A percentile compares a stretch with the other conserved stretches of the same genome.
phyloP scores from a whole-genome alignment of 352 stramenopile species.

The Globisporangium heterothallicum region DNA sequence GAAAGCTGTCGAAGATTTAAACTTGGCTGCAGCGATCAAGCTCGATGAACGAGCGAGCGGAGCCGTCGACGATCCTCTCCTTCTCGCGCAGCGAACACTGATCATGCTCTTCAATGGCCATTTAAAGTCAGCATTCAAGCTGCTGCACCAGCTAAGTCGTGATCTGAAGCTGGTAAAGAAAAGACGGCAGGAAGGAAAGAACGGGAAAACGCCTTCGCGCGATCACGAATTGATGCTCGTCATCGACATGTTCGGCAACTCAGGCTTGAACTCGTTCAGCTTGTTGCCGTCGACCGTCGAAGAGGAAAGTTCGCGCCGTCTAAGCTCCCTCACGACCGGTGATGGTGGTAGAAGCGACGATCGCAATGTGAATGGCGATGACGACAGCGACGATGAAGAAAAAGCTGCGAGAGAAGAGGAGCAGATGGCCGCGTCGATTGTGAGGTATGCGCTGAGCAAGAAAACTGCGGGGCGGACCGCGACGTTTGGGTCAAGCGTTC shows the following conservation, averaged over 20 bases:
- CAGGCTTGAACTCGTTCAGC: constrained; percentile 39
- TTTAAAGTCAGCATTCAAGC: constrained; percentile 42
- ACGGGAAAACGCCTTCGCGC: background rate
- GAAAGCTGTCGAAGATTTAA: constrained; percentile 44
- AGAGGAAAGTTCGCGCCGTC: constrained; percentile 15
- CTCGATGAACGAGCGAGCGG: constrained; percentile 14
- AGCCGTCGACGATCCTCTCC: constrained; percentile 19
- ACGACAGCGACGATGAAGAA: constrained; percentile 14
- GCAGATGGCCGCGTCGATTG: constrained; percentile 27
- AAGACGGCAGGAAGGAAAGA: background rate
- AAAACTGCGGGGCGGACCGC: constrained; percentile 8
- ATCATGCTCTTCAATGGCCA: constrained; percentile 57
- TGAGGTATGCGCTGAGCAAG: constrained; percentile 37
- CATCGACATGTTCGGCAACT: constrained; percentile 44
- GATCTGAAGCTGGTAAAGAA: constrained; percentile 1
- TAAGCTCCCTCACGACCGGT: constrained; percentile 3
- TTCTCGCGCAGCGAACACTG: constrained; percentile 37
- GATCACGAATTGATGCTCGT: constrained; percentile 17
- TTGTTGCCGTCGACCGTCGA: constrained; percentile 27
- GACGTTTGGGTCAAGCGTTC: constrained; percentile 1
- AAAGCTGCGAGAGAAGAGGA: constrained; percentile 26
- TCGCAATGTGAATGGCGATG: constrained; percentile 8
- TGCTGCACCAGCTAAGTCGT: constrained; percentile 30
- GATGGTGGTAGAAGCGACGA: background rate
- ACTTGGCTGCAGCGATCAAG: constrained; percentile 29